Base-by-base conservation (phyloP, 495 filamentous ascomycete species). In the Friedmanniomyces simplex region DNA sequence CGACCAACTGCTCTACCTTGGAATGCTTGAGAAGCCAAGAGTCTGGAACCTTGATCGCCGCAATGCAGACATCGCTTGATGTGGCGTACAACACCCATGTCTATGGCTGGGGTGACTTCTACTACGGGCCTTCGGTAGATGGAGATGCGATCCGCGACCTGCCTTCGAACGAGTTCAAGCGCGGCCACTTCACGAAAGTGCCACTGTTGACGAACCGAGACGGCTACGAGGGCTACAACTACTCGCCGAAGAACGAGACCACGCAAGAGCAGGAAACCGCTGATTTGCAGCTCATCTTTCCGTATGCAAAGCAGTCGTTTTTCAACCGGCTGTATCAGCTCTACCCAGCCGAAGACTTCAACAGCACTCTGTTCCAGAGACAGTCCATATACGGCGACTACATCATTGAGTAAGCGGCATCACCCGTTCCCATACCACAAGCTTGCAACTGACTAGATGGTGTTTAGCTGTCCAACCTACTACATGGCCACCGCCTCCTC, bases 101-200 rank as follows among this genome's bases (percentile, higher is more conserved):
- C 34, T 65, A 65, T 45, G 62, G 55, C 24, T 65, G 55, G 25
- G 65, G 65, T 7, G 58, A 55, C 50, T 66, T 61, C 46, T 66
- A 66, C 39, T 64, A 59, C 30, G 64, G 61, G 10, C 64, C 61
- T 8, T 47, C 58, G 1, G 52, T 66, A 34, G 64, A 66, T 49
- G 63, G 63, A 12, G 20, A 60, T 22, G 47, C 37, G 18, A 63
- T 67, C 22, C 65, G 56, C 18, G 62, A 65, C 36, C 41, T 67
- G 3, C 65, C 65, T 7, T 60, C 55, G 16, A 60, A 65, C 21
- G 65, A 67, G 45, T 65, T 65, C 49, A 60, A 62, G 50, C 59
- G 48, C 18, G 63, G 65, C 12, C 52, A 67, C 45, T 67, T 67
- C 55, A 47, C 48, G 16, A 65, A 66, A 43, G 65, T 67, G 28